Evolutionary conservation across 78 protist genomes (phyloP), one percentile per base, ranked within the genome.

Genomic region (Polysphondylium violaceum): DNA sequence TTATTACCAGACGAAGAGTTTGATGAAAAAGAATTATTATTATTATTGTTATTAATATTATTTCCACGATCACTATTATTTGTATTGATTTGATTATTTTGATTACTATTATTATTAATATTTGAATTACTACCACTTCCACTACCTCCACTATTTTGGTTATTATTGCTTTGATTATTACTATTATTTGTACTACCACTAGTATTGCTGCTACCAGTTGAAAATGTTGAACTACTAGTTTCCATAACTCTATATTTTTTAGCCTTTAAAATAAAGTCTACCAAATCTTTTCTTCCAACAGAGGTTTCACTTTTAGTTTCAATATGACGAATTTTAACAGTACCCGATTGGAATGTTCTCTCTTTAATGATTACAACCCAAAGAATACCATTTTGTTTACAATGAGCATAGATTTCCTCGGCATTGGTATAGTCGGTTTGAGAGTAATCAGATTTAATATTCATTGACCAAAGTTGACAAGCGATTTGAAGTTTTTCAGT

Each of bases 401-500:
- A 81, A 27, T 81, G 53, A 2, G 19, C 17, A 41, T 38, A 81
- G 69, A 81, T 81, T 23, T 81, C 89, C 40, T 81, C 89, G 16
- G 47, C 67, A 23, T 25, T 65, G 5, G 59, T 38, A 12, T 81
- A 81, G 12, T 81, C 89, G 14, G 16, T 51, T 41, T 44, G 89
- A 1, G 89, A 81, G 21, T 81, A 81, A 11, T 81, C 89, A 12
- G 68, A 67, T 21, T 33, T 40, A 16, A 87, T 60, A 51, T 64
- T 50, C 36, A 75, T 61, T 9, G 93, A n/a, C 93, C 93, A 87
- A 3, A 87, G 40, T 51, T 87, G 88, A 19, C 78, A 40, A 8
- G 87, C 41, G 3, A 87, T 69, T 23, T 87, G 86, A 40, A 87
- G 75, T 71, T 77, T 87, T 55, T 87, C 93, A n/a, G 63, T 60